Evolutionary conservation across 768 basidiomycete genomes (phyloP).

Genomic region (Russula virescens): DNA sequence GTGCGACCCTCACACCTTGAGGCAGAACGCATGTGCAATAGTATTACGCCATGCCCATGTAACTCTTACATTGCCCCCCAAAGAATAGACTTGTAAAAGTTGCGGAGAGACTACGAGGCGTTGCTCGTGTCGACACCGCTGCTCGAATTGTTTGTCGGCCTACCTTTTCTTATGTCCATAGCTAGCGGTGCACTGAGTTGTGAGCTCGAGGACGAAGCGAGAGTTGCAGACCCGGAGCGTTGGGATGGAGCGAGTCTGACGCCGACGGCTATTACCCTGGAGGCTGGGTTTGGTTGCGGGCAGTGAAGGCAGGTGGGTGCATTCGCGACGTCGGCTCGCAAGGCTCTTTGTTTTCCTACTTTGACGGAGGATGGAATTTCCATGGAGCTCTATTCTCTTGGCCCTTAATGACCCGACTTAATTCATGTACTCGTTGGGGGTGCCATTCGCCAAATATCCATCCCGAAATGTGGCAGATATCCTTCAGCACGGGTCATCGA

Average conservation of each 20-base stretch:
- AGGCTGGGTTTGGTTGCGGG: constrained; percentile 53
- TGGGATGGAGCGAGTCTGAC: constrained; percentile 60
- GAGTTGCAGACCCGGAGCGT: constrained; percentile 42
- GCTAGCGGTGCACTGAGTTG: constrained; percentile 32
- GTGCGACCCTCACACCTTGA: no score
- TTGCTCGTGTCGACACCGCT: constrained; percentile 38
- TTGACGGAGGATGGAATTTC: neutral
- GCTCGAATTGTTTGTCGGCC: constrained; percentile 36
- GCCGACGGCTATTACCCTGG: constrained; percentile 54
- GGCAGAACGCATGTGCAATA: no score
- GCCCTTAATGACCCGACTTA: no score
- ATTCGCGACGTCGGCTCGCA: neutral
- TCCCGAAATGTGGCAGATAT: no score
- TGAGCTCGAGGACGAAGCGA: constrained; percentile 37
- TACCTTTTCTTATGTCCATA: constrained; percentile 56
- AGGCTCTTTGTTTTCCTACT: no score
- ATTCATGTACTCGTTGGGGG: no score
- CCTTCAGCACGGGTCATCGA: no score
- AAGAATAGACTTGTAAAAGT: no score
- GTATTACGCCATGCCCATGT: no score
- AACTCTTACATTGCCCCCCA: no score
- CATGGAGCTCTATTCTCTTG: neutral
- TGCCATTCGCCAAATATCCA: no score
- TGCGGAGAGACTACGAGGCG: no score
- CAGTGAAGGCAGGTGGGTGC: constrained; percentile 20